Base-by-base conservation (phyloP, 2,329 filamentous ascomycete species). In the Catunica adiposa region DNA sequence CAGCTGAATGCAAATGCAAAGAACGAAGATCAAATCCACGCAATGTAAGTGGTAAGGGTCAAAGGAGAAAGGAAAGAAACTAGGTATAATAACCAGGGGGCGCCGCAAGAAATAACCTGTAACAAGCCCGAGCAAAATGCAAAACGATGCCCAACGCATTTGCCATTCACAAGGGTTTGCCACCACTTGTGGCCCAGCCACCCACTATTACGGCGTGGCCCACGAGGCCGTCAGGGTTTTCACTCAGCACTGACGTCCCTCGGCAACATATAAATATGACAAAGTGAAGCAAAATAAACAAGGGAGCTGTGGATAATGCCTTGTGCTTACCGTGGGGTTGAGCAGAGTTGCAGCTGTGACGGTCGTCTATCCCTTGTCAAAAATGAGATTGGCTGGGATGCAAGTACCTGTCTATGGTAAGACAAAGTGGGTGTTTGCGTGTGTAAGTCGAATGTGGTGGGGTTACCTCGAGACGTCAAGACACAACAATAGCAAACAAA, bases 281-380 rank as follows among this genome's bases (percentile, higher is more conserved):
- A 26, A 48, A 42, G 8, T 3, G 51, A 51, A 46, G 11, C 48
- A n/a, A 51, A 37, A 34, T 48, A 55, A 55, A 50, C 53, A 46
- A 48, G 51, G 23, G 37, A 17, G 11, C 25, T 14, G 23, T 17
- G 23, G 44, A 25, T 5, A 15, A 22, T 25, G 17, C 3, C 23
- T 9, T 20, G 44, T 3, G 22, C 22, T 23, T 48, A 48, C 44
- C n/a, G 8, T 48, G 44, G 22, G 20, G 44, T 9, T 7, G 20
- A 3, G 8, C 44, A 7, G 44, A 23, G 11, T 3, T 48, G 22
- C 44, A 25, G 23, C 9, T 11, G 15, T 25, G 8, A 48, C n/a
- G 9, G 11, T 48, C 22, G 20, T 44, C 22, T 48, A 48, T 48
- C 44, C 44, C 44, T 48, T 48, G 7, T 46, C 42, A 26, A 22